Base-by-base conservation (phyloP, 108 stramenopile genomes). In the Parmales sp. region DNA sequence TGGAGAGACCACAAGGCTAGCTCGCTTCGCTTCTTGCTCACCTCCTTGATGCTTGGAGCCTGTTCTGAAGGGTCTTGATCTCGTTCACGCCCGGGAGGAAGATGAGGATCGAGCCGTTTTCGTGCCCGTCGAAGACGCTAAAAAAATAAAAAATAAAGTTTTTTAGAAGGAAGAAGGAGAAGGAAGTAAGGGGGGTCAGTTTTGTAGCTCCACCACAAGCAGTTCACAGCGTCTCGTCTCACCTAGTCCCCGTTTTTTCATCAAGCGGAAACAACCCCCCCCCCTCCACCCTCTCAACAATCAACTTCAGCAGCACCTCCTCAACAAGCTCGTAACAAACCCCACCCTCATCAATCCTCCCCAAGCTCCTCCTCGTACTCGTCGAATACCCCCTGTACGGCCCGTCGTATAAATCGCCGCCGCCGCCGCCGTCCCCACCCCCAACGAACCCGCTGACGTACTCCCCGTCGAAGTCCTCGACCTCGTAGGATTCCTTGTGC, bases 21-120 rank as follows among this genome's bases (percentile, higher is more conserved):
- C n/a, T n/a, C n/a, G n/a, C n/a, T n/a, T n/a, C n/a, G n/a, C n/a
- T n/a, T n/a, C n/a, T n/a, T n/a, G n/a, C n/a, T n/a, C n/a, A n/a
- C n/a, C n/a, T n/a, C 13, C 41, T 43, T 43, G 41, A 8, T 43
- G 75, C 78, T 48, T 84, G 68, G 13, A 91, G 45, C 28, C 77
- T 72, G 0, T 92, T 90, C n/a, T 72, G 75, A 67, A 93, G 51
- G 16, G 85, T 63, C 8, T 79, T 79, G 60, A 99, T 99, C 72
- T 99, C 96, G 7, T 91, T 90, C 60, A 93, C 39, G 16, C 97
- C 97, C 6, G 92, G 92, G 19, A 96, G 51, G 70, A 98, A 98
- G 22, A 96, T 67, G n/a, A 98, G 76, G 11, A 95, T 72, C 1
- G 86, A 73, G 43, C 90, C 86, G 20, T 39, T 43, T 28, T n/a